Evolutionary conservation across 345 rosid genomes (phyloP).

Genomic region (Rubroshorea leprosula): DNA sequence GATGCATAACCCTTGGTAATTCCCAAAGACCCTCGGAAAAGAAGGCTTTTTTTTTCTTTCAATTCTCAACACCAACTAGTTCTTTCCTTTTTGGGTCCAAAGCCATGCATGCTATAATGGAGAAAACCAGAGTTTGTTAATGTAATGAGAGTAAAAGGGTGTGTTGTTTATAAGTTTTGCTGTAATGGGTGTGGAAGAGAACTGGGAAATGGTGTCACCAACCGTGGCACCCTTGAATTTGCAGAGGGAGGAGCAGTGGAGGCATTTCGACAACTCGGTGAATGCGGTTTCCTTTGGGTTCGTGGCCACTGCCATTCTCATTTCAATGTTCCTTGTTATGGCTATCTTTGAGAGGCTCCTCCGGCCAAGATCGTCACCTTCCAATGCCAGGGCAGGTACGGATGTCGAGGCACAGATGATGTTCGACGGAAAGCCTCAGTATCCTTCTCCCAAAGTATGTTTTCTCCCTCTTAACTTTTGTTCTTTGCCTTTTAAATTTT

Average conservation of each 20-base stretch:
- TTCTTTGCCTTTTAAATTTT: not conserved
- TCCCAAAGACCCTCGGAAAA: no score
- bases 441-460: conserved; percentile 57
- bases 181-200: conserved; percentile 17
- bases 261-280: conserved; percentile 60
- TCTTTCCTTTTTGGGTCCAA: no score
- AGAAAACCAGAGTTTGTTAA: not conserved
- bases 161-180: not conserved
- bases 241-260: conserved; percentile 51
- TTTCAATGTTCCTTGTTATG: conserved; percentile 72
- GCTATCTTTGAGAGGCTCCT: conserved; percentile 78
- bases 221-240: conserved; percentile 21
- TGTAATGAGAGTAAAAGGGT: conserved; percentile 5
- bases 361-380: conserved; percentile 31
- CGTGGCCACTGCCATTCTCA: conserved; percentile 72
- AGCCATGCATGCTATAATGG: no score
- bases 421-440: conserved; percentile 34
- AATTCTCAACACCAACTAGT: no score
- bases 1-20: no score
- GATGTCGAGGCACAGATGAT: conserved; percentile 45
- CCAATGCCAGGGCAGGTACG: conserved; percentile 16
- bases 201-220: conserved; percentile 20
- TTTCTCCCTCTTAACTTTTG: conserved; percentile 12
- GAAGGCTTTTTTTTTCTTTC: no score
- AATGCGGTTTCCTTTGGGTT: conserved; percentile 85